These are phyloP conservation scores for Alternaria sp. DNA, from an alignment of 2,329 filamentous ascomycete species.

Conservation along the genomic window DNA sequence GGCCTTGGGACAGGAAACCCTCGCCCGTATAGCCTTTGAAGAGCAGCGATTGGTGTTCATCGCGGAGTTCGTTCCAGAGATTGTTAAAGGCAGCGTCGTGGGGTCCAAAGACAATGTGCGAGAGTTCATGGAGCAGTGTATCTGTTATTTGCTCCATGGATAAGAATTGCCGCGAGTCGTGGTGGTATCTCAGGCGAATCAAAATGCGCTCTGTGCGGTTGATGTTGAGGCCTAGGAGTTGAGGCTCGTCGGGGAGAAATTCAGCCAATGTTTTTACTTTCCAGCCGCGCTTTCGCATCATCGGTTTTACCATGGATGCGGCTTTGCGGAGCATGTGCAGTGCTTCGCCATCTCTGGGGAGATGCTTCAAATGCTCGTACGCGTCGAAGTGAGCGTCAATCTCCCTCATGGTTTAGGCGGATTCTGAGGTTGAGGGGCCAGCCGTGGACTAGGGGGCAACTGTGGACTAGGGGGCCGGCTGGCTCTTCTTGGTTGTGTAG, in stretches of 20 bases:
- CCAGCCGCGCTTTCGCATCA: conserved; percentile 90
- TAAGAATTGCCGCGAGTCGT: conserved; percentile 79
- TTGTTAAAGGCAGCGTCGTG: conserved; percentile 85
- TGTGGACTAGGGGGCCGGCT: background rate
- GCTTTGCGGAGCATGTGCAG: conserved; percentile 75
- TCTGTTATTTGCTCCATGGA: conserved; percentile 83
- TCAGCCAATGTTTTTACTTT: conserved; percentile 81
- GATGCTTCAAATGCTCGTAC: conserved; percentile 59
- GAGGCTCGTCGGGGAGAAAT: conserved; percentile 79
- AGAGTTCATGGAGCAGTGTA: conserved; percentile 92
- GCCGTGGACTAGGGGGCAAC: background rate
- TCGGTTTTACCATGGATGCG: conserved; percentile 89
- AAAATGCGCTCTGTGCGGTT: conserved; percentile 82
- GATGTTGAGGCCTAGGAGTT: conserved; percentile 81
- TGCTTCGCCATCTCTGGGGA: conserved; percentile 57
- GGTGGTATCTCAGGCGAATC: conserved; percentile 79
- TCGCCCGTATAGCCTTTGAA: conserved; percentile 90
- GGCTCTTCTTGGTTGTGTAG: background rate
- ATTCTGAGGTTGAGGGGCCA: background rate
- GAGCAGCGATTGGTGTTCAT: conserved; percentile 80
- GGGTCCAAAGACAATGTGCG: conserved; percentile 85
- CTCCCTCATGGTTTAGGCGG: conserved; percentile 49
- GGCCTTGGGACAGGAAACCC: conserved; percentile 81
- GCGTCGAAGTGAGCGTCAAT: conserved; percentile 59
- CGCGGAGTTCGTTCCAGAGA: conserved; percentile 87